Evolutionary conservation across 495 filamentous ascomycete genomes (phyloP), one percentile per base, ranked within the genome.

Genomic region (Xylaria flabelliformis): DNA sequence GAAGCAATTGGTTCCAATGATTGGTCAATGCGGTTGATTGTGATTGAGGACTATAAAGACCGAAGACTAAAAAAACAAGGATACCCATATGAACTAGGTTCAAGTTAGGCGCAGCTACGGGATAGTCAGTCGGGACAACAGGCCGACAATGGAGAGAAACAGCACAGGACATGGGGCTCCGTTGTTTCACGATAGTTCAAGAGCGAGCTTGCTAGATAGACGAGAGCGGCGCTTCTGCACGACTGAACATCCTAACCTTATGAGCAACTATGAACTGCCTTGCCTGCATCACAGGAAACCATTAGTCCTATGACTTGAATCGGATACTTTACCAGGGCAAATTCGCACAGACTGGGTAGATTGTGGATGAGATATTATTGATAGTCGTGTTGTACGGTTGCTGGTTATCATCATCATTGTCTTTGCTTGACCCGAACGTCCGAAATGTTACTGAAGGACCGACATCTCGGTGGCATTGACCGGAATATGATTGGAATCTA

Each of bases 171-270:
- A 39, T 32, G 34, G 32, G 56, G n/a, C 34, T 59, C 29, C 29
- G 56, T 59, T 21, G 56, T 59, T 59, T 59, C 56, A 59, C 36
- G 29, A 36, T 39, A 19, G 21, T 34, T 42, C 39, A 13, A 61
- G 13, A 15, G 13, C 34, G 19, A 34, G 32, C 32, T 36, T 36
- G 58, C 19, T 36, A 39, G 32, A 21, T 39, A 39, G 32, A 61
- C 32, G 26, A 29, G 32, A n/a, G 24, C 8, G 32, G 56, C 17
- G 56, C 29, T 36, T 59, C 26, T 56, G 56, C 58, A 41, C 17
- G 58, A 61, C 58, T 21, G 34, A 21, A 39, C 58, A 13, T 21
- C 17, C 7, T 3, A n/a, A 61, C 34, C 32, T 36, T n/a, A 59
- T 19, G 32, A 61, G 56, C 17, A 39, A 21, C 34, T 61, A 36